Conservation (phyloP, 1,284 basidiomycete species). For the Rhodotorula sp. region DNA sequence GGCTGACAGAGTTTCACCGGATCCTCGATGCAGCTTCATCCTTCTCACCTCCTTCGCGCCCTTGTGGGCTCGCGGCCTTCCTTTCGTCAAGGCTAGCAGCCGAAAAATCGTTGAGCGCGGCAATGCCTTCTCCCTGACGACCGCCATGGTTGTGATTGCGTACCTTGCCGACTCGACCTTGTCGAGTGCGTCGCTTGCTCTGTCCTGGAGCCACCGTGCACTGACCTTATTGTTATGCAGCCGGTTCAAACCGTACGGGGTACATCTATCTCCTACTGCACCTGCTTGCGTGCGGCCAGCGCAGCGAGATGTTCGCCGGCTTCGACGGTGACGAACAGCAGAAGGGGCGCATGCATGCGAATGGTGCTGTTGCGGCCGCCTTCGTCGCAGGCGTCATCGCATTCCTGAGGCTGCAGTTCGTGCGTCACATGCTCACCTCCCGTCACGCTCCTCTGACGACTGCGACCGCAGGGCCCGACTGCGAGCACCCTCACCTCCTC, state of each 20-base stretch:
- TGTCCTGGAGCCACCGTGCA: no score
- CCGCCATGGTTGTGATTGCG: constrained; percentile 24
- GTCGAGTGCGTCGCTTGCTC: constrained; percentile 22
- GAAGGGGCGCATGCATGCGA: constrained; percentile 26
- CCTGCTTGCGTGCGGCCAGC: constrained; percentile 35
- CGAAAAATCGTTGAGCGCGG: constrained; percentile 30
- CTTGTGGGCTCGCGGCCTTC: constrained; percentile 37
- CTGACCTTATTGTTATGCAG: background rate
- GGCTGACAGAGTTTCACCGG: background rate
- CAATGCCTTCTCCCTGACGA: constrained; percentile 42
- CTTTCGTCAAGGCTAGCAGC: constrained; percentile 24
- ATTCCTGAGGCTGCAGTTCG: constrained; percentile 5
- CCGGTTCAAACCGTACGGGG: background rate
- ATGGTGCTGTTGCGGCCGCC: constrained; percentile 4
- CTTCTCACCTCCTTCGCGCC: constrained; percentile 34
- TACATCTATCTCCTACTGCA: constrained; percentile 37
- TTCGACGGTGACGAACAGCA: constrained; percentile 19
- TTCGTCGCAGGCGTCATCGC: constrained; percentile 1
- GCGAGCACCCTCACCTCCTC: background rate
- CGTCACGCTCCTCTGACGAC: background rate
- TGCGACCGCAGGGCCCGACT: background rate
- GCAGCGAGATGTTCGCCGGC: constrained; percentile 29
- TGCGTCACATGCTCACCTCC: background rate
- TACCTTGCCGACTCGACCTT: constrained; percentile 38
- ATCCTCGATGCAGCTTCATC: constrained; percentile 24